Evolutionary conservation across 352 stramenopile genomes (phyloP), one percentile per base, ranked within the genome.

Genomic region (Nothophytophthora sp.): DNA sequence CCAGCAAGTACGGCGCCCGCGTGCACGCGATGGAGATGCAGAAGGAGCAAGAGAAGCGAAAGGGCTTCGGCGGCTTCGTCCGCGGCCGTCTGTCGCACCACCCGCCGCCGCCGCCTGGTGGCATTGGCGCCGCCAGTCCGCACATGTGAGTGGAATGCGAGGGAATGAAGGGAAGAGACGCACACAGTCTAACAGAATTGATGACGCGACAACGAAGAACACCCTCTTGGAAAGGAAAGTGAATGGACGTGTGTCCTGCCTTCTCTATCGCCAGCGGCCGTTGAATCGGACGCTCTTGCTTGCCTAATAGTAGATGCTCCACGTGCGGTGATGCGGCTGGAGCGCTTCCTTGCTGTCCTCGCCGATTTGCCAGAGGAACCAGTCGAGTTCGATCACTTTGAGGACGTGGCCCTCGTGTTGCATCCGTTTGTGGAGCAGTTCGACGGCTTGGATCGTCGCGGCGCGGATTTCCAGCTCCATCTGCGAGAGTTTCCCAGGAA

Each of bases 311-410:
- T 91, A 96, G 23, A 93, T 76, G 36, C 78, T 95, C 18, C 86
- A 71, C 33, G 82, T 94, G 38, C 84, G 78, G 60, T 96, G 88
- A 58, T 96, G 82, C 23, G 81, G 78, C 43, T 73, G 50, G 32
- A 96, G 54, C n/a, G 51, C n/a, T 22, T 92, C 70, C 45, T 92
- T 95, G 51, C 58, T 72, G 44, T 81, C 57, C 40, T 96, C 88
- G 3, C 88, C 88, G 52, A 83, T 84, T 53, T 96, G 80, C 88
- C 88, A 96, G 7, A 96, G 63, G 22, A 92, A 50, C 88, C 88
- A 96, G 63, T 96, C 88, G 18, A 96, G 73, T 50, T 96, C 84
- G 30, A 90, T 79, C 19, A 95, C 78, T 25, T 84, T 73, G 13
- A 88, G 74, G 8, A 30, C 23, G 38, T 76, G 61, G 11, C 72